A percentile compares a stretch with the other conserved stretches of the same genome.
Conservation (phyloP, 352 stramenopile species). For the Detonula confervacea region DNA sequence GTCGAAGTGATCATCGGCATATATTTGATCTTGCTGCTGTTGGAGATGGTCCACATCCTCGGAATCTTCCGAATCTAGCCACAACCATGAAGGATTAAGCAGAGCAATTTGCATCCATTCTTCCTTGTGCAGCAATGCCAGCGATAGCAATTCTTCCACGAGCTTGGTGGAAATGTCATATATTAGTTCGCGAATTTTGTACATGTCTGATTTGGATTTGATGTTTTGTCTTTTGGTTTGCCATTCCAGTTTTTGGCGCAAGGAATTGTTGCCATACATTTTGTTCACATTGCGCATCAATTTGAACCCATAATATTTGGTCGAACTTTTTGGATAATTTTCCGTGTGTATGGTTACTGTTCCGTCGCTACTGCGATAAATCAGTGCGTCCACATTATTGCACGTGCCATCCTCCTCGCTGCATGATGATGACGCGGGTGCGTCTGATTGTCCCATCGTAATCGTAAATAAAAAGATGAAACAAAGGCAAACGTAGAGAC, state of each 20-base stretch:
- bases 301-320: constrained; percentile 5
- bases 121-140: constrained; percentile 28
- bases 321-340: no score
- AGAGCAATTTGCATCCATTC: background rate
- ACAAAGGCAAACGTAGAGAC: no score
- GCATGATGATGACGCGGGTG: no score
- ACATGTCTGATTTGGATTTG: background rate
- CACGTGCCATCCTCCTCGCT: no score
- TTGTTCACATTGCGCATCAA: background rate
- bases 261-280: background rate
- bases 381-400: no score
- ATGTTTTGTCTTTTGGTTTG: background rate
- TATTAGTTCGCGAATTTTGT: background rate
- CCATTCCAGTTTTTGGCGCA: constrained; percentile 1
- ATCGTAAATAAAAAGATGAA: no score
- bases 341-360: no score
- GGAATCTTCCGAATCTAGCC: background rate
- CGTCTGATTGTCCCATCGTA: no score
- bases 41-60: background rate
- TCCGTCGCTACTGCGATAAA: no score
- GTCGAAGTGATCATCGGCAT: constrained; percentile 7
- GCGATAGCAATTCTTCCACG: constrained; percentile 7
- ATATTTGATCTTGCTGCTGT: no score
- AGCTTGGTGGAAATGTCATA: constrained; percentile 7
- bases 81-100: background rate